These are phyloP conservation scores for Plasmodium sp. DNA, from an alignment of 169 alveolate genomes.

Conservation along the genomic window DNA sequence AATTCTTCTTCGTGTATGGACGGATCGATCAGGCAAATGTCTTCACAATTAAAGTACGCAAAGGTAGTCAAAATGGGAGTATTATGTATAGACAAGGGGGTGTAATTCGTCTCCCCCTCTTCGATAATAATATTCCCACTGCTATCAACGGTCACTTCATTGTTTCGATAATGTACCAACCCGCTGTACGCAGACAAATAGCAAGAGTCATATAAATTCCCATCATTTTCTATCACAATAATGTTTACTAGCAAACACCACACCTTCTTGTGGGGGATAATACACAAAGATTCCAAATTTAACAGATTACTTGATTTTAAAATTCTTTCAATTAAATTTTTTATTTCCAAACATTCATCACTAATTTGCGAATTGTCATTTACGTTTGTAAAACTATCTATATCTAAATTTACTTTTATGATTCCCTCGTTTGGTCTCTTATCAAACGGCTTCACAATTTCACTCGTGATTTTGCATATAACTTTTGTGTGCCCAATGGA, in stretches of 20 bases:
- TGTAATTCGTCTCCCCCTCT: slow-evolving; percentile 33
- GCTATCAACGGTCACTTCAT: slow-evolving; percentile 2
- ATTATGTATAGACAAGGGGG: slow-evolving; percentile 43
- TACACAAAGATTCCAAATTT: slow-evolving; percentile 68
- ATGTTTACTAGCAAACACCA: slow-evolving; percentile 50
- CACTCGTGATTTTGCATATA: slow-evolving; percentile 60
- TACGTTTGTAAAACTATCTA: slow-evolving; percentile 28
- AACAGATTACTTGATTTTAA: slow-evolving; percentile 54
- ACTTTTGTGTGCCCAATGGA: slow-evolving; percentile 56
- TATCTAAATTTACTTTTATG: slow-evolving; percentile 43
- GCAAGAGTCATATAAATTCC: slow-evolving; percentile 55
- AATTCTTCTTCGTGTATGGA: slow-evolving; percentile 56
- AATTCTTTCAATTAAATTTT: slow-evolving; percentile 46
- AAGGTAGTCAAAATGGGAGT: slow-evolving; percentile 59
- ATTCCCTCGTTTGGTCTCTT: slow-evolving; percentile 53
- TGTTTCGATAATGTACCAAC: slow-evolving; percentile 42
- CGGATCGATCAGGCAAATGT: slow-evolving; percentile 42
- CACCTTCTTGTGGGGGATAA: slow-evolving; percentile 56
- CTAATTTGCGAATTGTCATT: slow-evolving; percentile 15
- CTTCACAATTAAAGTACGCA: slow-evolving; percentile 51
- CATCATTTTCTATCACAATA: slow-evolving; percentile 62
- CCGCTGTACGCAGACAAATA: slow-evolving; percentile 68
- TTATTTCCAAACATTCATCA: slow-evolving; percentile 69
- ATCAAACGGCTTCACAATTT: slow-evolving; percentile 60
- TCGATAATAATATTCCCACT: slow-evolving; percentile 24